Evolutionary conservation across 2,329 filamentous ascomycete species (phyloP), one percentile per base, ranked within the genome.

Genomic region (Pyrenochaeta sp.): DNA sequence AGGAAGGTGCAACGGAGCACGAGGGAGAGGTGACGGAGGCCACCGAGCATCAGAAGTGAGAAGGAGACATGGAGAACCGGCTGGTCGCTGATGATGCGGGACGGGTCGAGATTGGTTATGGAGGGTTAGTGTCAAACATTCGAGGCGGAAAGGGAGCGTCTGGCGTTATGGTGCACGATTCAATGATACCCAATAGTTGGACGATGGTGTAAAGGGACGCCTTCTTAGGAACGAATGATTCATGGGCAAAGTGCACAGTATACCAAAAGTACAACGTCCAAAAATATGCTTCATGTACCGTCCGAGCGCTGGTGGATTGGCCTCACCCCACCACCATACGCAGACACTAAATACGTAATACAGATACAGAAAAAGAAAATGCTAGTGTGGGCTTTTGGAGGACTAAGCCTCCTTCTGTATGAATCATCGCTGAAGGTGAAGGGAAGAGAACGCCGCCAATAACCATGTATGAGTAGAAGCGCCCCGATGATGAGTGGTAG

Each of bases 301-400:
- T 56, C 52, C 43, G 25, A 7, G 59, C 61, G 56, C 45, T 48
- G 62, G 58, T 53, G 47, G 56, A 44, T 45, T 10, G 50, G 51
- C 46, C 50, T 40, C 47, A 42, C 24, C 36, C 22, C 50, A 19
- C 36, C 42, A 53, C 56, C 57, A 59, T 66, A 50, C 61, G 48
- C 57, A 50, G 32, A 61, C 59, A 65, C 65, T 70, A 69, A 60
- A 73, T 73, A 73, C 71, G 64, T 64, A 71, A 75, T 75, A 75
- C 71, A 73, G 62, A 72, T 71, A 73, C 62, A 70, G 56, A 60
- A 65, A 67, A 67, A 58, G 59, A 58, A 64, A 65, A 66, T 64
- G 61, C 64, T 70, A 58, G 56, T 62, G 64, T 71, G 57, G 64
- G 58, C 59, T 62, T 60, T 56, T 53, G 34, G 44, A 61, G 55